Evolutionary conservation across 2,329 filamentous ascomycete genomes (phyloP).

Genomic region (Colletotrichum tamarilloi): DNA sequence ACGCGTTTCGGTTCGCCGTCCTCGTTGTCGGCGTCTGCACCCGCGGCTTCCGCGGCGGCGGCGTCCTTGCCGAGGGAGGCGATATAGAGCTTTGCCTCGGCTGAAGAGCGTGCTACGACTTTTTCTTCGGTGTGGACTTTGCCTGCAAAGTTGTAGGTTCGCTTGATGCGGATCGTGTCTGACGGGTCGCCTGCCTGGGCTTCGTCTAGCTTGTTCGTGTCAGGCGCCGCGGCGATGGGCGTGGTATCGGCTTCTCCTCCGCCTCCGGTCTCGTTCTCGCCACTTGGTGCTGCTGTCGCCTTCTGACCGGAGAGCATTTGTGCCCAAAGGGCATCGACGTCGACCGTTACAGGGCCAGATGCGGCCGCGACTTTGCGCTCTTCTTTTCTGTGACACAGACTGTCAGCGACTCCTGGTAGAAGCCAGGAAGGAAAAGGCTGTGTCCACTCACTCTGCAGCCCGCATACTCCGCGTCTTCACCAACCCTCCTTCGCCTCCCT

Average conservation of each 20-base stretch:
- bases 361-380: constrained; percentile 64
- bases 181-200: constrained; percentile 41
- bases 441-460: constrained; percentile 66
- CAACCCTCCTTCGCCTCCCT: constrained; percentile 69
- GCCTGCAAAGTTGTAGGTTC: constrained; percentile 80
- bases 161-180: constrained; percentile 71
- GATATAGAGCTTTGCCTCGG: constrained; percentile 73
- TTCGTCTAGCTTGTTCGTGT: constrained; percentile 25
- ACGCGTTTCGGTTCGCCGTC: constrained; percentile 49
- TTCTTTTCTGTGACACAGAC: constrained; percentile 56
- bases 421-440: neutral
- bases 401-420: neutral
- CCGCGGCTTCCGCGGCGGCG: constrained; percentile 39
- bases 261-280: constrained; percentile 31
- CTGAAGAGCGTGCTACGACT: constrained; percentile 71
- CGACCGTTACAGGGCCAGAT: constrained; percentile 72
- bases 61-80: constrained; percentile 56
- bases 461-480: constrained; percentile 80
- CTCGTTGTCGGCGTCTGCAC: constrained; percentile 7
- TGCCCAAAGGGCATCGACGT: constrained; percentile 78
- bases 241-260: constrained; percentile 17
- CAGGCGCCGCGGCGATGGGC: neutral
- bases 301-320: constrained; percentile 66
- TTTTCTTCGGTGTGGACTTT: constrained; percentile 79
- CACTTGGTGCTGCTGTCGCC: constrained; percentile 15